A percentile compares a stretch with the other conserved stretches of the same genome.
Conservation (phyloP, 176 grass and related monocot species). For the Pontederia paniculata region DNA sequence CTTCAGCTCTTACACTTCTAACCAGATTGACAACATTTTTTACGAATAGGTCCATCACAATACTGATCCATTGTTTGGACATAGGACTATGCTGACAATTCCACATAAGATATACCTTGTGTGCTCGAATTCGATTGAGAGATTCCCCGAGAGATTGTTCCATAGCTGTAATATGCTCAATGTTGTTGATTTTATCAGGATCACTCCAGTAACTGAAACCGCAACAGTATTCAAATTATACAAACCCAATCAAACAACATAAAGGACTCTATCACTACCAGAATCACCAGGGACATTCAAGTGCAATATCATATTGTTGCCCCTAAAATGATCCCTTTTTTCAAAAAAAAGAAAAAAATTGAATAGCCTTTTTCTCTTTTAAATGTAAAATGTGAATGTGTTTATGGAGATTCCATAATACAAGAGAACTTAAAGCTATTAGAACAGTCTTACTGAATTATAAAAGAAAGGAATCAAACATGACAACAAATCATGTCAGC, state of each 20-base stretch:
- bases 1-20: no score
- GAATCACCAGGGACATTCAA: no score
- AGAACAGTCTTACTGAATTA: no score
- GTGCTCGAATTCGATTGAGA: slow-evolving; percentile 32
- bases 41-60: not conserved
- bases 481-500: not conserved
- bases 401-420: not conserved
- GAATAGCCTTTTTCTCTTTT: no score
- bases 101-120: slow-evolving; percentile 33
- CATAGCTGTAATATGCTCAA: slow-evolving; percentile 63
- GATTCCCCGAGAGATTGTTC: slow-evolving; percentile 66
- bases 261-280: no score
- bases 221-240: not conserved
- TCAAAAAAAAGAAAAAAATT: no score
- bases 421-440: not conserved
- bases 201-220: slow-evolving; percentile 59
- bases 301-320: no score
- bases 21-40: not conserved
- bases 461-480: not conserved
- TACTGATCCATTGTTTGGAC: not conserved
- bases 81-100: not conserved
- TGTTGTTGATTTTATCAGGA: slow-evolving; percentile 53
- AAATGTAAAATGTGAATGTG: no score
- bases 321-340: no score
- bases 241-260: no score